A percentile compares a stretch with the other conserved stretches of the same genome.
These are phyloP conservation scores for Groenewaldozyma tartarivorans DNA, from an alignment of 805 yeast species.

Conservation along the genomic window DNA sequence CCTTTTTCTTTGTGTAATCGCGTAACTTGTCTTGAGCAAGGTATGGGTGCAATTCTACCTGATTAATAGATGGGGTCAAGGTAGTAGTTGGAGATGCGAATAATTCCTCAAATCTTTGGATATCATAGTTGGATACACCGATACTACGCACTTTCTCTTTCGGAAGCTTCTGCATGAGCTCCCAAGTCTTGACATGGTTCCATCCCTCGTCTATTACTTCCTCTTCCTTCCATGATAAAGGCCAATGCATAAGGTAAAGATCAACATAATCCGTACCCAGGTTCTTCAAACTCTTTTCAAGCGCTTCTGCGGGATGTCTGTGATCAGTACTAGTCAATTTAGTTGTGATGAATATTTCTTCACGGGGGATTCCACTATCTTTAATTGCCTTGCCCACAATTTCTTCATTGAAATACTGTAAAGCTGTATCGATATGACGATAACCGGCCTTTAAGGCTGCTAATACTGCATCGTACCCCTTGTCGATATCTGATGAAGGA, in stretches of 20 bases:
- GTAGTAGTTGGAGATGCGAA: slow-evolving; percentile 23
- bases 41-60: slow-evolving; percentile 66
- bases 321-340: too few species aligned
- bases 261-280: slow-evolving; percentile 44
- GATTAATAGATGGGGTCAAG: slow-evolving; percentile 61
- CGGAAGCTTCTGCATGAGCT: slow-evolving; percentile 49
- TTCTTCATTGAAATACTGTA: slow-evolving; percentile 42
- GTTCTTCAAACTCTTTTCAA: slow-evolving; percentile 31
- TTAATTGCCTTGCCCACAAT: slow-evolving; percentile 46
- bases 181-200: slow-evolving; percentile 48
- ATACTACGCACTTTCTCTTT: slow-evolving; percentile 43
- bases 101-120: slow-evolving; percentile 2
- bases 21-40: slow-evolving; percentile 55
- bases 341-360: slow-evolving; percentile 34
- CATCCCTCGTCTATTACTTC: too few species aligned
- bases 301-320: slow-evolving; percentile 20
- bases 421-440: slow-evolving; percentile 58
- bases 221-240: too few species aligned
- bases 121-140: slow-evolving; percentile 64
- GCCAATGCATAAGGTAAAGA: slow-evolving; percentile 39
- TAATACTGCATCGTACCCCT: slow-evolving; percentile 26
- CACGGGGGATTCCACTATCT: slow-evolving; percentile 48
- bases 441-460: slow-evolving; percentile 45
- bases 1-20: slow-evolving; percentile 41
- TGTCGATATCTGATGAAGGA: neutral